phyloP scores from a whole-genome alignment of 1,284 basidiomycete species.

The Porphyrellus sp. region DNA sequence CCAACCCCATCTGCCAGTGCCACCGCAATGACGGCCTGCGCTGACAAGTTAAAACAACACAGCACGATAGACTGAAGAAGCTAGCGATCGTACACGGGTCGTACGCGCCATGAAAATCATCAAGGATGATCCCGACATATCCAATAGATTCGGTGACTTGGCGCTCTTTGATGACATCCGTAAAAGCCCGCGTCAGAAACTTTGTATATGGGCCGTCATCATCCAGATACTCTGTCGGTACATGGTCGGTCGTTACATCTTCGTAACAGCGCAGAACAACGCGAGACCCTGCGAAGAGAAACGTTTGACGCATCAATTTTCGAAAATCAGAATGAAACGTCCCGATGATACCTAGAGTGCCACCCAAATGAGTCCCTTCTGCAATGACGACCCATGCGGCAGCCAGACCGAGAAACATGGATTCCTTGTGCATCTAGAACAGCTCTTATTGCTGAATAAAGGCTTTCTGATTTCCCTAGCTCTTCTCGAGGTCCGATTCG shows the following conservation, averaged over 20 bases:
- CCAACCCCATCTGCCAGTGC: no score
- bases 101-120: constrained; percentile 1
- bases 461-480: constrained; percentile 1
- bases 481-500: neutral
- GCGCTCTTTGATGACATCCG: neutral
- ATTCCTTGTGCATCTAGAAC: no score
- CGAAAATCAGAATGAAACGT: no score
- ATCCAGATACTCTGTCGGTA: neutral
- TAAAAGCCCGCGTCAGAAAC: neutral
- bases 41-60: neutral
- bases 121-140: constrained; percentile 4
- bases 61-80: neutral
- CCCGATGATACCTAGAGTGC: no score
- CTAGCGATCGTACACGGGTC: constrained; percentile 1
- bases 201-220: constrained; percentile 1
- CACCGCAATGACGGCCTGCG: neutral
- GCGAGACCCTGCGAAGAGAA: constrained; percentile 10
- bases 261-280: constrained; percentile 6
- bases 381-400: no score
- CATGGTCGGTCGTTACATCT: neutral
- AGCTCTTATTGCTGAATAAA: constrained; percentile 8
- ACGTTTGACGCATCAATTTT: no score
- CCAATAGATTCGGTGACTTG: neutral
- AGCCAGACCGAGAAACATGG: no score
- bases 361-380: no score